These are phyloP conservation scores for Trametes versicolor DNA, from an alignment of 1,284 basidiomycete genomes.

Conservation along the genomic window DNA sequence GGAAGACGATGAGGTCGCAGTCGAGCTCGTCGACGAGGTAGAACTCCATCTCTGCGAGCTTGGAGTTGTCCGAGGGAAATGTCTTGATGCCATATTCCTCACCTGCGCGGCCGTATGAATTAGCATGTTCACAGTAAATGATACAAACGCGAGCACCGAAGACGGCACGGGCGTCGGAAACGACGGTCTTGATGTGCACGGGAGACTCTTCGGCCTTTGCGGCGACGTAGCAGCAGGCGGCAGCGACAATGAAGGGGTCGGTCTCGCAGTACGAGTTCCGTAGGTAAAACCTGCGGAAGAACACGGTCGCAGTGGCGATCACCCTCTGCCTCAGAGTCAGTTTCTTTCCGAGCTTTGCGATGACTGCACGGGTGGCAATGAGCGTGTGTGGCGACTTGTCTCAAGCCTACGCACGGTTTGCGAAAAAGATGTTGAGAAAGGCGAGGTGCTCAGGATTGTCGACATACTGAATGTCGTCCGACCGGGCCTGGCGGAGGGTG, in stretches of 20 bases:
- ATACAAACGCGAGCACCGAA: constrained; percentile 71
- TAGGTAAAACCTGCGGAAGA: constrained; percentile 94
- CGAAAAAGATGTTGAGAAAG: constrained; percentile 87
- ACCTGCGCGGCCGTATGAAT: constrained; percentile 45
- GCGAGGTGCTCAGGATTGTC: constrained; percentile 79
- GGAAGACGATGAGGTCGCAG: constrained; percentile 93
- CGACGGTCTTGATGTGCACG: constrained; percentile 92
- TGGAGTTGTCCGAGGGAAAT: constrained; percentile 89
- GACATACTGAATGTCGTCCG: constrained; percentile 81
- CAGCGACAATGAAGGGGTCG: constrained; percentile 91
- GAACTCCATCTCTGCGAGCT: constrained; percentile 98
- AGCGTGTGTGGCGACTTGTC: background rate
- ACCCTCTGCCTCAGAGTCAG: constrained; percentile 88
- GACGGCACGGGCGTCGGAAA: constrained; percentile 83
- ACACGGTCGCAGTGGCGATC: constrained; percentile 92
- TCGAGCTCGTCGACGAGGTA: constrained; percentile 97
- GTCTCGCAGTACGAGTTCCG: constrained; percentile 95
- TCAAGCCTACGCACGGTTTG: constrained; percentile 65
- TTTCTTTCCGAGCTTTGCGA: constrained; percentile 89
- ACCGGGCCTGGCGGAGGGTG: constrained; percentile 75
- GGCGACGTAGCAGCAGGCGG: constrained; percentile 95
- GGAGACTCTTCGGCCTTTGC: constrained; percentile 98
- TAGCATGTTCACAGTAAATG: background rate
- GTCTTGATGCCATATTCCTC: constrained; percentile 76
- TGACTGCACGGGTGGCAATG: constrained; percentile 57